Evolutionary conservation across 2,329 filamentous ascomycete genomes (phyloP).

Genomic region (Verticillium albo-atrum): DNA sequence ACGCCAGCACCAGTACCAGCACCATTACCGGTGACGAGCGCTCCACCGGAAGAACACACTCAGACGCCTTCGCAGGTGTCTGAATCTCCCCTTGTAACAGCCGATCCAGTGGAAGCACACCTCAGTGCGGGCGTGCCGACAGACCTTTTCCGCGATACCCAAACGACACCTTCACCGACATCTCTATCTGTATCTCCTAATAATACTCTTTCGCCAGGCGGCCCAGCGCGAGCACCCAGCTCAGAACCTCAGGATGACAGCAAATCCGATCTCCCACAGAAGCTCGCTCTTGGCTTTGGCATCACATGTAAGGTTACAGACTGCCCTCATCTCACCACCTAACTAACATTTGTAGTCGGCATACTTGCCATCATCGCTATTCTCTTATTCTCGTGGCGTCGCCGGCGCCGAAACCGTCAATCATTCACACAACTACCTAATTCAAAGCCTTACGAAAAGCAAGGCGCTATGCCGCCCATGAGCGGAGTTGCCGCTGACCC

Average conservation of each 20-base stretch:
- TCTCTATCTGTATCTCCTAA: neutral
- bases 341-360: neutral
- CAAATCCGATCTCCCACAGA: neutral
- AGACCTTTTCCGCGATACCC: neutral
- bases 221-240: neutral
- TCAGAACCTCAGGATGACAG: neutral
- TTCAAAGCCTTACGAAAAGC: neutral
- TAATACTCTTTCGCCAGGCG: neutral
- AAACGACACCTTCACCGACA: neutral
- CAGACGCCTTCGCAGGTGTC: neutral
- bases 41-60: neutral
- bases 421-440: neutral
- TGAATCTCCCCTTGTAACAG: neutral
- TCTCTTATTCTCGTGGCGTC: neutral
- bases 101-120: neutral
- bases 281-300: neutral
- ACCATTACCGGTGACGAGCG: neutral
- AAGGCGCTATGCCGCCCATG: neutral
- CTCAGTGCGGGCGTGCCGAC: neutral
- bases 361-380: neutral
- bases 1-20: neutral
- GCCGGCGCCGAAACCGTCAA: neutral
- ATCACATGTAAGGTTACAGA: neutral
- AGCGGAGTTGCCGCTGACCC: neutral
- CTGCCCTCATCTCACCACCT: too few relatives aligned